Conservation (phyloP, 73 alveolate species). For the Tetrahymena borealis region DNA sequence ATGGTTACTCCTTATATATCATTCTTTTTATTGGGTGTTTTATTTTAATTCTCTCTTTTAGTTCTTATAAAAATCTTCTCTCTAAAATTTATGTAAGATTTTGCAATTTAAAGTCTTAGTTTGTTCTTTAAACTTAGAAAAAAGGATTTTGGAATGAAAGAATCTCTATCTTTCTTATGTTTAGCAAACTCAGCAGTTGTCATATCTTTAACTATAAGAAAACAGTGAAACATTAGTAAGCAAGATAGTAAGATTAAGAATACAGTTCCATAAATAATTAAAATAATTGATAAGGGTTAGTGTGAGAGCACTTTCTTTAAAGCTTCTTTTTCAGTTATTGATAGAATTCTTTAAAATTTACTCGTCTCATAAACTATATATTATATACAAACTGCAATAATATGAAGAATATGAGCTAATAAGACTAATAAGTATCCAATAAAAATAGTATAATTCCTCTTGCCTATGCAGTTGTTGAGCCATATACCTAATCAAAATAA, state of each 20-base stretch:
- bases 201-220: neutral
- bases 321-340: neutral
- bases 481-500: neutral
- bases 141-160: no score
- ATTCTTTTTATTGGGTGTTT: no score
- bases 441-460: slow-evolving; percentile 22
- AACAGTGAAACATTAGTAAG: slow-evolving; percentile 4
- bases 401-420: neutral
- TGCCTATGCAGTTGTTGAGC: slow-evolving; percentile 33
- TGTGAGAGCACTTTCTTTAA: neutral
- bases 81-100: no score
- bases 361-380: neutral
- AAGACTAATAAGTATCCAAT: neutral
- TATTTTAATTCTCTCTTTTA: no score
- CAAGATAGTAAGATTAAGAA: neutral
- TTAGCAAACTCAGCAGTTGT: slow-evolving; percentile 16
- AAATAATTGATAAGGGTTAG: neutral
- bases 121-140: no score
- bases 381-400: neutral
- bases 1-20: no score
- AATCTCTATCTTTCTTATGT: no score
- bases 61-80: no score
- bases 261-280: neutral
- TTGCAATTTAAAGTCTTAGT: no score
- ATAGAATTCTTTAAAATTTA: neutral